Percentiles rank a stretch among this genome's conserved stretches.
phyloP scores from a whole-genome alignment of 2,329 filamentous ascomycete genomes.

The Gliomastix tumulicola region DNA sequence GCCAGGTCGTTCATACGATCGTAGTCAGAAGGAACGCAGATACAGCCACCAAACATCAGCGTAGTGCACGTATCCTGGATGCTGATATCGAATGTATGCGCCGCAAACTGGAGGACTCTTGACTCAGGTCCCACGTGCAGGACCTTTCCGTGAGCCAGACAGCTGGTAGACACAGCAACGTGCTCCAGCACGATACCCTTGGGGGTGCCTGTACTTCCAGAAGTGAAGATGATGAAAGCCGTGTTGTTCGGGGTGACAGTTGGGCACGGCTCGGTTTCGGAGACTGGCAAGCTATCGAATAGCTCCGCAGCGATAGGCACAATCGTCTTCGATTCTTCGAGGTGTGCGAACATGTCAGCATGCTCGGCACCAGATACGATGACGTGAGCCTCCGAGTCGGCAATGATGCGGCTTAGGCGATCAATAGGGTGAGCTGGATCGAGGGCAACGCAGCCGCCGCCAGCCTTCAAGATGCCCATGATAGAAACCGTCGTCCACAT shows the following conservation, averaged over 20 bases:
- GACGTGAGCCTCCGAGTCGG: background rate
- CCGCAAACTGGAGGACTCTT: slow-evolving; percentile 45
- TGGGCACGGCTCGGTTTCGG: too few species aligned
- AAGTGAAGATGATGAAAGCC: slow-evolving; percentile 39
- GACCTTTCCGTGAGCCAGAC: background rate
- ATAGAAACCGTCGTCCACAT: slow-evolving; percentile 12
- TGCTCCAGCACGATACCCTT: slow-evolving; percentile 32
- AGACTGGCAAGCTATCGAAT: too few species aligned
- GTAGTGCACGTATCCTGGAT: slow-evolving; percentile 19
- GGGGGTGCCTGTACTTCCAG: slow-evolving; percentile 49
- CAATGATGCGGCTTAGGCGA: background rate
- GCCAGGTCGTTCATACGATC: slow-evolving; percentile 6
- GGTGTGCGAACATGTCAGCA: too few species aligned
- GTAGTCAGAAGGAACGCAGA: slow-evolving; percentile 13
- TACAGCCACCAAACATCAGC: slow-evolving; percentile 9
- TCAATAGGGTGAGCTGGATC: slow-evolving; percentile 11
- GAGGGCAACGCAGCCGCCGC: slow-evolving; percentile 11
- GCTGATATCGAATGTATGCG: slow-evolving; percentile 42
- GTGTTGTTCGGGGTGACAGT: slow-evolving; percentile 14
- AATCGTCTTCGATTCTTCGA: too few species aligned
- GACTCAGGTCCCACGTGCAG: too few species aligned
- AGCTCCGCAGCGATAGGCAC: too few species aligned
- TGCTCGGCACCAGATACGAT: too few species aligned
- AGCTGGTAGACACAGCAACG: slow-evolving; percentile 24
- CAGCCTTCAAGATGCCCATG: slow-evolving; percentile 8